A percentile compares a stretch with the other conserved stretches of the same genome.
Evolutionary conservation across 208 protist species (phyloP).

Genomic region (Leishmania major): DNA sequence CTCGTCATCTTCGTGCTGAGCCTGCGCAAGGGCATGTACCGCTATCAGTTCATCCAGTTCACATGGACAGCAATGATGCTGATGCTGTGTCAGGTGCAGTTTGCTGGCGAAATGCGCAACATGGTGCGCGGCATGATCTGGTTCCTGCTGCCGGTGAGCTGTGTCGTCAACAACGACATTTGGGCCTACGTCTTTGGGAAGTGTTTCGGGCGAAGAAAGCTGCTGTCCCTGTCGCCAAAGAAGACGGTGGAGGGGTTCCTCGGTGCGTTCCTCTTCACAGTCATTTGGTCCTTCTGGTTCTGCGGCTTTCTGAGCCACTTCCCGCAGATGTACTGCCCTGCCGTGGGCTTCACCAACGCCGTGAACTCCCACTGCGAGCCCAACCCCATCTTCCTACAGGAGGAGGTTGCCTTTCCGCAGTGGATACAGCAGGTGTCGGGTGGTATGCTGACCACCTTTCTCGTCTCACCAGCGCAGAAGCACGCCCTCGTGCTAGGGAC

Average conservation of each 20-base stretch:
- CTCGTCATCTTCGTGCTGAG: conserved; percentile 89
- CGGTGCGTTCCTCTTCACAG: conserved; percentile 89
- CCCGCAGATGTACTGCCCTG: conserved; percentile 88
- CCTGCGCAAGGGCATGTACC: conserved; percentile 86
- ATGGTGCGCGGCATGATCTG: conserved; percentile 93
- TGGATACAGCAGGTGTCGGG: conserved; percentile 62
- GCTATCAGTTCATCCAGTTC: conserved; percentile 93
- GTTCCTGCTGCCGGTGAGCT: conserved; percentile 91
- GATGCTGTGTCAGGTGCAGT: conserved; percentile 72
- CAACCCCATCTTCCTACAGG: conserved; percentile 76
- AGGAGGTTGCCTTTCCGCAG: conserved; percentile 52
- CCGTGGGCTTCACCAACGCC: conserved; percentile 63
- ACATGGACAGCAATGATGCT: conserved; percentile 90
- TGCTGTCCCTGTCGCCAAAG: conserved; percentile 90
- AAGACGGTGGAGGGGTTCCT: conserved; percentile 94
- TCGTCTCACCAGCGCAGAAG: conserved; percentile 84
- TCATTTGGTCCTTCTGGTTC: conserved; percentile 92
- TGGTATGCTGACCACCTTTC: conserved; percentile 44
- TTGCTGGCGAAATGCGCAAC: conserved; percentile 67
- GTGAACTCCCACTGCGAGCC: conserved; percentile 57
- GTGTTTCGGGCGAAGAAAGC: conserved; percentile 84
- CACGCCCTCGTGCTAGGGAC: conserved; percentile 95
- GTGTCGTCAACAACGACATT: conserved; percentile 92
- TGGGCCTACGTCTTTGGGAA: conserved; percentile 92
- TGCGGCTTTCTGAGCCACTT: conserved; percentile 88